These are phyloP conservation scores for Coemansia reversa DNA, from an alignment of 192 early-diverging fungal species.

Conservation along the genomic window DNA sequence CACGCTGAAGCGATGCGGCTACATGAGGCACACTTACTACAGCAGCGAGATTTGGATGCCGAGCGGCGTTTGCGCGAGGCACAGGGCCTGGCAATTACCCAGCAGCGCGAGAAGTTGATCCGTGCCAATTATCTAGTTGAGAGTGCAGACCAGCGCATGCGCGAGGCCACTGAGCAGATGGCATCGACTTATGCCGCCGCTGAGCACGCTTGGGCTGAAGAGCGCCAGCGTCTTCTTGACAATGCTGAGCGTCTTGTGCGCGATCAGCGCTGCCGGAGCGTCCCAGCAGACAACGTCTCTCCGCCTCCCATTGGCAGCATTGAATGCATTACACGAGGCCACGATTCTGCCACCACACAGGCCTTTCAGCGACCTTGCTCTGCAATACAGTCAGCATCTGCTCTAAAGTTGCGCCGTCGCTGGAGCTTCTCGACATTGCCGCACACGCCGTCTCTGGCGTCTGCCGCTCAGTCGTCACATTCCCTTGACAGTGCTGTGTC, in stretches of 20 bases:
- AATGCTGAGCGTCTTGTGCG: slow-evolving; percentile 44
- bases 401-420: slow-evolving; percentile 1
- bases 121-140: slow-evolving; percentile 26
- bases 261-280: slow-evolving; percentile 25
- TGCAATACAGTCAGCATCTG: background rate
- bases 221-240: slow-evolving; percentile 49
- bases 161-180: slow-evolving; percentile 30
- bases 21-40: slow-evolving; percentile 24
- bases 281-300: background rate
- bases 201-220: slow-evolving; percentile 28
- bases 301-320: too few species aligned
- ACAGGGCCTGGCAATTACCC: slow-evolving; percentile 44
- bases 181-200: slow-evolving; percentile 25
- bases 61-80: slow-evolving; percentile 38
- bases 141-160: slow-evolving; percentile 40
- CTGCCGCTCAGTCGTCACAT: background rate
- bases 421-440: slow-evolving; percentile 13
- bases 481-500: background rate
- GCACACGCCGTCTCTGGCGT: too few species aligned
- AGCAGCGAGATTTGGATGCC: slow-evolving; percentile 34
- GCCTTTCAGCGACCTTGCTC: too few species aligned
- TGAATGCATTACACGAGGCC: too few species aligned
- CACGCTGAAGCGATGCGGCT: slow-evolving; percentile 38
- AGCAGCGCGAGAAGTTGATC: slow-evolving; percentile 50
- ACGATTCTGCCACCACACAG: too few species aligned